Evolutionary conservation across 495 filamentous ascomycete species (phyloP), one percentile per base, ranked within the genome.

Genomic region (Aspergillus wentii): DNA sequence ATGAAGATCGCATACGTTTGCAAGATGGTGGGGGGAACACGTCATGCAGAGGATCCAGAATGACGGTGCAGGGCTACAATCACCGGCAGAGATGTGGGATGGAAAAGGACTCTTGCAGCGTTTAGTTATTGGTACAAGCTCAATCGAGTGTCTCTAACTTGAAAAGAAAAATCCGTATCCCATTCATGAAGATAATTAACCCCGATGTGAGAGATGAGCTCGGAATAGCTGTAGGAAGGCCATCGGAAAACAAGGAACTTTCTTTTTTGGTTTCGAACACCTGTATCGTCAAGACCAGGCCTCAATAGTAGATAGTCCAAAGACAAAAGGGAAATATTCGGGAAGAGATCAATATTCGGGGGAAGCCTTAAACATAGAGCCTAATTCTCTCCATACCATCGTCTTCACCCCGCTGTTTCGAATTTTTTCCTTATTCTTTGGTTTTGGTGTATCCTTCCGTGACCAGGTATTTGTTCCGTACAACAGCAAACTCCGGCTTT

Each of bases 381-480:
- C 22, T 10, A 25, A 6, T 10, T 25, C 6, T 25, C 5, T n/a
- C n/a, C n/a, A 17, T 17, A 22, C 21, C 27, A 26, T 40, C 27
- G 18, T 19, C 33, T 33, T 44, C 29, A 21, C 36, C 42, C 30
- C 17, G 19, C 55, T 46, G 45, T 51, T 44, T 59, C 56, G 49
- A 53, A 58, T 56, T 51, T 61, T 61, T 62, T 62, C 57, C 14
- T 17, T 48, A 51, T 48, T 34, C n/a, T 41, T 55, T 55, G n/a
- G n/a, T 55, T 55, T 42, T 54, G 48, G 50, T 51, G 20, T 17
- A 23, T 16, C 43, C 59, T 66, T 64, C 57, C 61, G 58, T 62
- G 59, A 69, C 63, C 59, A 64, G 59, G 59, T 68, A 65, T 54
- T 53, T 51, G 54, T 54, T 58, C 50, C 54, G 46, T 58, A 58